phyloP scores from a whole-genome alignment of 352 stramenopile species.

The Pythium sp. region DNA sequence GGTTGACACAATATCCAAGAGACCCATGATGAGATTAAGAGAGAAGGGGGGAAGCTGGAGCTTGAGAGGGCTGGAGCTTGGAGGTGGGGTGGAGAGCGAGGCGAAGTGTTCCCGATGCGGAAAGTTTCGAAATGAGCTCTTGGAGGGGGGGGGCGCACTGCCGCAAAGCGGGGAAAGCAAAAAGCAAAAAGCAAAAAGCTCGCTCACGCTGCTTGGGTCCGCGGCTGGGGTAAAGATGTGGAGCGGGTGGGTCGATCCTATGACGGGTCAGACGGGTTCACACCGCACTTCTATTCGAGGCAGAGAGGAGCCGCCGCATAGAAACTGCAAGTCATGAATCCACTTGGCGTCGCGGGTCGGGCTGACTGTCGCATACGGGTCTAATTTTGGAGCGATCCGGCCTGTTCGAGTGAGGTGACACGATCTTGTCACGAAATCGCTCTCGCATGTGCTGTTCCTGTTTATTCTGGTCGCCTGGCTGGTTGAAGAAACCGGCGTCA shows the following conservation, averaged over 20 bases:
- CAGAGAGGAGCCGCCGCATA: conserved; percentile 4
- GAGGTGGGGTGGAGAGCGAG: background rate
- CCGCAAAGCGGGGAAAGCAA: background rate
- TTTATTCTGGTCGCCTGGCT: background rate
- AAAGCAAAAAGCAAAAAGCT: background rate
- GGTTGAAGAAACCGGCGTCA: background rate
- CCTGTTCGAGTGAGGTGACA: conserved; percentile 26
- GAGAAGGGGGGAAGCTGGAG: background rate
- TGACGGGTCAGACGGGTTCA: background rate
- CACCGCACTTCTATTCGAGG: background rate
- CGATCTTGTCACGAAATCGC: conserved; percentile 25
- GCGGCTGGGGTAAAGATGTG: conserved; percentile 8
- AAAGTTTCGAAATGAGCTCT: conserved; percentile 20
- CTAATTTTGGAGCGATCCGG: background rate
- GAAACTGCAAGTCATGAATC: conserved; percentile 13
- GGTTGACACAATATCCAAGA: conserved; percentile 79
- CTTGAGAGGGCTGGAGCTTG: conserved; percentile 12
- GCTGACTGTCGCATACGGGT: background rate
- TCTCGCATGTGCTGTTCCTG: background rate
- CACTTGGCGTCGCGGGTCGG: background rate
- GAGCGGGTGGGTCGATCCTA: background rate
- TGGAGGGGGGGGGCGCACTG: background rate
- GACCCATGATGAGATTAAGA: conserved; percentile 52
- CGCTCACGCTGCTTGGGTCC: conserved; percentile 11
- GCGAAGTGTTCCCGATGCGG: conserved; percentile 17